phyloP scores from a whole-genome alignment of 768 basidiomycete species.

The Lentinula aciculospora region DNA sequence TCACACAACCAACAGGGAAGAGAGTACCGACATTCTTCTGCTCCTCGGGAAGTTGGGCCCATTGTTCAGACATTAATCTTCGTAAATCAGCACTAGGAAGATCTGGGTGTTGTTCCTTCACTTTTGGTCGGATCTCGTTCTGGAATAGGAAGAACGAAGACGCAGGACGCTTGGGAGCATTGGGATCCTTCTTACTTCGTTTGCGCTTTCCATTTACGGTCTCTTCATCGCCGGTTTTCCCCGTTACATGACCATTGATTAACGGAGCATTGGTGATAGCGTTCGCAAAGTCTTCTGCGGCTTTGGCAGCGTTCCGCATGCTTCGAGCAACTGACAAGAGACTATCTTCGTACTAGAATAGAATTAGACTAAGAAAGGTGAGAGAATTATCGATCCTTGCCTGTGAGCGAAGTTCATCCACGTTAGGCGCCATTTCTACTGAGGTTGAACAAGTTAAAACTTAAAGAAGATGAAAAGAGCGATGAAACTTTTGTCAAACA shows the following conservation, averaged over 20 bases:
- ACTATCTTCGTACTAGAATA: slow-evolving; percentile 46
- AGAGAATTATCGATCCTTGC: slow-evolving; percentile 17
- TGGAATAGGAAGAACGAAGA: slow-evolving; percentile 74
- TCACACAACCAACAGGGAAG: neutral
- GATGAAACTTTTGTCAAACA: neutral
- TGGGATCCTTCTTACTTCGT: slow-evolving; percentile 50
- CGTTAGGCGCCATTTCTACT: slow-evolving; percentile 21
- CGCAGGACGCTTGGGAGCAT: slow-evolving; percentile 69
- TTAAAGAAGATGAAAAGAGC: slow-evolving; percentile 11
- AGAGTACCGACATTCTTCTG: slow-evolving; percentile 47
- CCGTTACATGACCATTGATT: slow-evolving; percentile 16
- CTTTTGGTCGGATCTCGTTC: slow-evolving; percentile 52
- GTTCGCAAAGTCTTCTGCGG: slow-evolving; percentile 56
- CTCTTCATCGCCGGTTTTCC: slow-evolving; percentile 42
- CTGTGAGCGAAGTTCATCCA: slow-evolving; percentile 27
- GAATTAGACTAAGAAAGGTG: neutral
- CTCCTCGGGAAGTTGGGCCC: slow-evolving; percentile 42
- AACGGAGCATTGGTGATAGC: slow-evolving; percentile 27
- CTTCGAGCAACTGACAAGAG: slow-evolving; percentile 53
- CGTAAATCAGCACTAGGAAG: slow-evolving; percentile 52
- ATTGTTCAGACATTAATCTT: slow-evolving; percentile 44
- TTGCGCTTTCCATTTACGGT: slow-evolving; percentile 10
- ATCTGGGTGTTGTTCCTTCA: slow-evolving; percentile 41
- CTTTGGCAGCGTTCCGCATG: slow-evolving; percentile 56
- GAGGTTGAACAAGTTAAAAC: slow-evolving; percentile 12